These are phyloP conservation scores for Wakefieldia striispora DNA, from an alignment of 768 basidiomycete genomes.

Conservation along the genomic window DNA sequence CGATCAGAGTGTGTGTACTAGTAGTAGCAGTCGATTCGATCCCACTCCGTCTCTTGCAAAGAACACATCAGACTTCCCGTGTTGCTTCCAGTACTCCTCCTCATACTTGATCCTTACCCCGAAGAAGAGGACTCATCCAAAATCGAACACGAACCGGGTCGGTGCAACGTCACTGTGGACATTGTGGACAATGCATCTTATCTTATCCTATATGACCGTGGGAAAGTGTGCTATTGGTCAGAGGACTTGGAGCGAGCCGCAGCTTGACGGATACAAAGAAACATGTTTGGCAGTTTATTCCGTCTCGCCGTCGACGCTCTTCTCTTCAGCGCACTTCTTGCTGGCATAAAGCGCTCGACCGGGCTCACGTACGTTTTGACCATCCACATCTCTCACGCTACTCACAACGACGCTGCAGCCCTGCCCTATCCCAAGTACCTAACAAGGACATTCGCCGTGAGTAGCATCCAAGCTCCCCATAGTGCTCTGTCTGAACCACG, in stretches of 20 bases:
- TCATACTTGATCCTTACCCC: no score
- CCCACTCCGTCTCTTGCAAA: no score
- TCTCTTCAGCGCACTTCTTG: constrained; percentile 76
- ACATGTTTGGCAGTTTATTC: constrained; percentile 39
- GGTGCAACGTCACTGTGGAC: no score
- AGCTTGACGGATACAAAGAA: not conserved
- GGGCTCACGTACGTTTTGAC: constrained; percentile 70
- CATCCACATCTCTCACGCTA: not conserved
- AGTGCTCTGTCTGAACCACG: constrained; percentile 1
- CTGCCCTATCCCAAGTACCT: constrained; percentile 69
- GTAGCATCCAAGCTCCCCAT: constrained; percentile 28
- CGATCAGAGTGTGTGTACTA: no score
- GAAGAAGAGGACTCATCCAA: no score
- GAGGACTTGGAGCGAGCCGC: no score
- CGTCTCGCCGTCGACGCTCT: constrained; percentile 77
- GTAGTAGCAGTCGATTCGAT: no score
- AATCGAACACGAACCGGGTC: no score
- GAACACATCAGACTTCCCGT: no score
- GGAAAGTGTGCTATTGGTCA: constrained; percentile 6
- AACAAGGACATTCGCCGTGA: constrained; percentile 88
- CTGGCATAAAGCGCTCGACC: constrained; percentile 80
- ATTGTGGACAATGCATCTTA: no score
- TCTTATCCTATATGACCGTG: constrained; percentile 7
- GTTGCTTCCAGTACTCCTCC: no score
- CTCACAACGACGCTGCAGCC: constrained; percentile 41